Conservation (phyloP, 768 basidiomycete genomes). For the Russula foetens region DNA sequence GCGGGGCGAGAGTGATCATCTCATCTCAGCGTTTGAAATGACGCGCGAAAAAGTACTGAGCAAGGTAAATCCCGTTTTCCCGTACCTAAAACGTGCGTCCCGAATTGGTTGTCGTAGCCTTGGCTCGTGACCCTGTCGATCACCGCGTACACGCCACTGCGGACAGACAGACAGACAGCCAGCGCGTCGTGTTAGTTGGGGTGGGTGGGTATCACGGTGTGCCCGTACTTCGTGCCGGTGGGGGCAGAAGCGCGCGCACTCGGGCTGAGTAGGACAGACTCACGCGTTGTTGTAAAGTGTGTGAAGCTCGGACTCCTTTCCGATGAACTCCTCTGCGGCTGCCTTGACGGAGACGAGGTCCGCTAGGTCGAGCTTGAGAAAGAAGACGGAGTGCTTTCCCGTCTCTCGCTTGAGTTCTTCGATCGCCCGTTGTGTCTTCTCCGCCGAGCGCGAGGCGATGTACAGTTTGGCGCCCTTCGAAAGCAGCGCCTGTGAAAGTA, state of each 20-base stretch:
- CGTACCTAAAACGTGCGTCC: neutral
- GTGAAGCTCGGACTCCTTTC: neutral
- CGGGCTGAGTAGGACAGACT: too few species aligned
- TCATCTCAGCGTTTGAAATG: too few species aligned
- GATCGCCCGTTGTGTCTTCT: neutral
- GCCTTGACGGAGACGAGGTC: slow-evolving; percentile 1
- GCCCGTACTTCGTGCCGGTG: too few species aligned
- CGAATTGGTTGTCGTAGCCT: slow-evolving; percentile 4
- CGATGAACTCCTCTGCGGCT: neutral
- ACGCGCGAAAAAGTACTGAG: too few species aligned
- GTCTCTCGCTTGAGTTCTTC: neutral
- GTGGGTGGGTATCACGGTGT: too few species aligned
- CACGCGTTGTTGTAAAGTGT: slow-evolving; percentile 1
- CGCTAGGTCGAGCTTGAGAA: neutral
- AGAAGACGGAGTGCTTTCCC: neutral
- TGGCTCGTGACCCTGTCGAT: neutral
- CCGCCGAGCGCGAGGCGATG: neutral
- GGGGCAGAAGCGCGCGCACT: too few species aligned
- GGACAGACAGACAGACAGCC: too few species aligned
- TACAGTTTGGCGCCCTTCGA: slow-evolving; percentile 2
- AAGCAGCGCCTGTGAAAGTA: neutral
- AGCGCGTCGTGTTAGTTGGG: too few species aligned
- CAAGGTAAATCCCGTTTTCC: too few species aligned
- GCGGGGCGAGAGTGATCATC: neutral
- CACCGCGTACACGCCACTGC: neutral